Base-by-base conservation (phyloP, 176 grass and related monocot species). In the Chloris gayana region DNA sequence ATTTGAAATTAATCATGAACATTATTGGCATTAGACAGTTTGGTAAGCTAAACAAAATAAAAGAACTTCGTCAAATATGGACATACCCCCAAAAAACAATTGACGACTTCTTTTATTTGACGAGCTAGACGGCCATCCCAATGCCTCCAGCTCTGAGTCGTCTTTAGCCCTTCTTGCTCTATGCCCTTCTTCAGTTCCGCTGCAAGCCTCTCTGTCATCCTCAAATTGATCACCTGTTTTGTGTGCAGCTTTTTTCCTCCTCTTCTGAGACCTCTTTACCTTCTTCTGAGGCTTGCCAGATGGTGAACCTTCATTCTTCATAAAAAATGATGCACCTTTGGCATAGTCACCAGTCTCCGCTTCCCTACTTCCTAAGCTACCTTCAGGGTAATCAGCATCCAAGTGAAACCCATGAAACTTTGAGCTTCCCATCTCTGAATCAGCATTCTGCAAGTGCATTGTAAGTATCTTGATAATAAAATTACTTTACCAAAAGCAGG, bases 141-240 rank as follows among this genome's bases (percentile, higher is more conserved):
- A 47, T 84, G 69, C 73, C 64, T 89, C 90, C 73, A 81, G 35
- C 26, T 86, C 79, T 72, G 71, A 73, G 81, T 84, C 88, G 61
- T 87, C 81, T 88, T 93, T 98, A 51, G 77, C 80, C 58, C 92
- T 95, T 75, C 81, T 92, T 45, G 42, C 32, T 34, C 64, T 88
- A 61, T 76, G 72, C 51, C 92, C 90, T 91, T 98, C 95, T 87
- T 98, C 95, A 33, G 95, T 98, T 64, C 92, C 95, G 83, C 92
- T 98, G 79, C 95, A 95, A 78, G 95, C 95, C 75, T 98, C 95
- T 86, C 85, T 95, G 39, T 98, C 95, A 93, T 94, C 88, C 49
- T 94, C 92, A 57, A 87, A 79, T 69, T 67, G 84, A 72, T 81
- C 78, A 3, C 81, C 84, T 56, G 64, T 31, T 84, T 76, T 84